These are phyloP conservation scores for Hyaloscypha variabilis DNA, from an alignment of 495 filamentous ascomycete species.

Conservation along the genomic window DNA sequence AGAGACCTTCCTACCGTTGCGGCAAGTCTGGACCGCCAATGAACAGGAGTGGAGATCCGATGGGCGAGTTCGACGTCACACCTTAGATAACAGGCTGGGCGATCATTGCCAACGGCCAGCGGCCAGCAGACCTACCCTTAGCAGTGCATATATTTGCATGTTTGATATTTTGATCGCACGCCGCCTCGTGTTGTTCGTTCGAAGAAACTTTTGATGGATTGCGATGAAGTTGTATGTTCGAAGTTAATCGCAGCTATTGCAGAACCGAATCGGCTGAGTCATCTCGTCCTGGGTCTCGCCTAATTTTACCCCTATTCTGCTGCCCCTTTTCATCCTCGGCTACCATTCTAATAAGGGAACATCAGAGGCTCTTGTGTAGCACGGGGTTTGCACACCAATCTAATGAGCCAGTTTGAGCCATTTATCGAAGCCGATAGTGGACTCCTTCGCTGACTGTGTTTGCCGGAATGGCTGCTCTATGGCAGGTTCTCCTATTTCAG, in stretches of 20 bases:
- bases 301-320: background rate
- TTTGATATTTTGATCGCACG: background rate
- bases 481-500: no score
- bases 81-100: background rate
- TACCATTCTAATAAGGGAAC: background rate
- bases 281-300: background rate
- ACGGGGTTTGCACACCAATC: background rate
- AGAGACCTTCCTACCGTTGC: background rate
- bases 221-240: background rate
- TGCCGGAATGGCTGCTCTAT: no score
- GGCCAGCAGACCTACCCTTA: background rate
- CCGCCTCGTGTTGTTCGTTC: no score
- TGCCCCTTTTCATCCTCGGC: background rate
- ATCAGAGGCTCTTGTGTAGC: no score
- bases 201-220: background rate
- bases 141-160: background rate
- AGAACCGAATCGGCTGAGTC: background rate
- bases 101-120: background rate
- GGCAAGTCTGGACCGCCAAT: background rate
- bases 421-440: no score
- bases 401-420: no score
- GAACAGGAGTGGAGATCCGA: background rate
- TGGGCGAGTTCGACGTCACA: background rate
- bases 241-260: background rate
- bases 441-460: no score